A percentile compares a stretch with the other conserved stretches of the same genome.
These are phyloP conservation scores for Adiantum capillusveneris DNA, from an alignment of 75 land plant species.

Conservation along the genomic window DNA sequence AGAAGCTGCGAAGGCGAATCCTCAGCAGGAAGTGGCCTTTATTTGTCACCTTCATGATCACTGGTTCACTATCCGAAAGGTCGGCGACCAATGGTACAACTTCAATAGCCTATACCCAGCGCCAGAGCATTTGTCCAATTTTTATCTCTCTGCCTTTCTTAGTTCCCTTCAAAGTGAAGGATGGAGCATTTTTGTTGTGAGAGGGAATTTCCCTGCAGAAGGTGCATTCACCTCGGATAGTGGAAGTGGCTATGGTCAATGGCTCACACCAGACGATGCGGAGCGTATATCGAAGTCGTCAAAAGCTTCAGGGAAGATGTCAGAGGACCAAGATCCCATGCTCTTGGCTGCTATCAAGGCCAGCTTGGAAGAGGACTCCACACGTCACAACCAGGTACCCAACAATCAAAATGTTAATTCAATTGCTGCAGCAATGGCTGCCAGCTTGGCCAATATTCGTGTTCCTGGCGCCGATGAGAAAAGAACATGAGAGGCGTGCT, in stretches of 20 bases:
- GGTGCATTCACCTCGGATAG: slow-evolving; percentile 44
- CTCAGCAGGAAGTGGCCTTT: slow-evolving; percentile 76
- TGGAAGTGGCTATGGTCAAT: slow-evolving; percentile 62
- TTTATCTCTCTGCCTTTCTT: slow-evolving; percentile 78
- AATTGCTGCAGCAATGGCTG: slow-evolving; percentile 36
- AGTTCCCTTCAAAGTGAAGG: slow-evolving; percentile 62
- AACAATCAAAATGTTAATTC: slow-evolving; percentile 21
- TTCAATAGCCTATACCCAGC: slow-evolving; percentile 87
- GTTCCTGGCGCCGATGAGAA: slow-evolving; percentile 10
- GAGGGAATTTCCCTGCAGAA: slow-evolving; percentile 76
- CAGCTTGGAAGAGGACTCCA: background rate
- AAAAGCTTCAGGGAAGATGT: slow-evolving; percentile 9
- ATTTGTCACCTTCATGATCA: slow-evolving; percentile 81
- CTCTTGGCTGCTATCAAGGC: slow-evolving; percentile 54
- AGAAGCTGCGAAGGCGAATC: slow-evolving; percentile 55
- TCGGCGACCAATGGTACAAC: slow-evolving; percentile 86
- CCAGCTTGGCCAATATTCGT: slow-evolving; percentile 30
- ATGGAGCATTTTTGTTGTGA: slow-evolving; percentile 93
- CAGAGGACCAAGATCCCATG: slow-evolving; percentile 23
- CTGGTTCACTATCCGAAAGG: slow-evolving; percentile 87
- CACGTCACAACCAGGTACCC: background rate
- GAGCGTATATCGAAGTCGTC: slow-evolving; percentile 43
- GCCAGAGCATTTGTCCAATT: slow-evolving; percentile 81
- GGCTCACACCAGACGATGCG: slow-evolving; percentile 76
- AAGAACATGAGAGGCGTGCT: background rate